Base-by-base conservation (phyloP, 2,329 filamentous ascomycete species). In the Fusarium brevicatenulatum region DNA sequence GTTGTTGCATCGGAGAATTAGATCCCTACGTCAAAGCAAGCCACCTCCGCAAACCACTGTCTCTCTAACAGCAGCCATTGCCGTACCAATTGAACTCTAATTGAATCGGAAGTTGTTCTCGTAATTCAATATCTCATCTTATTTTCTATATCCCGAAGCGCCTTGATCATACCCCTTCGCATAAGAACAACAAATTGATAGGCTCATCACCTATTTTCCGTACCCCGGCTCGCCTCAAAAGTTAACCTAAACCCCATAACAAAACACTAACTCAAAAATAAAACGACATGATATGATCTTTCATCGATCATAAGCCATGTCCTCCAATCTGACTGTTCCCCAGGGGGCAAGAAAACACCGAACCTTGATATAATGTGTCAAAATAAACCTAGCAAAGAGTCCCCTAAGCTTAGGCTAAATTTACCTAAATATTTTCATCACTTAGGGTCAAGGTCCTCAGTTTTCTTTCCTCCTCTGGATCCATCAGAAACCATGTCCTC, bases 141-240 rank as follows among this genome's bases (percentile, higher is more conserved):
- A 28, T 28, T 32, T 47, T 47, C 30, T 19, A 30, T n/a, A 46
- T 18, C 8, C 49, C 34, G 6, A 21, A 34, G 23, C 54, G 66
- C 54, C 60, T 25, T 30, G 28, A 53, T 34, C 46, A 34, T 49
- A 39, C 13, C 34, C 34, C 37, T 55, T 34, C 30, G 47, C 42
- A 49, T 28, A 47, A 32, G 34, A 47, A 36, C 23, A 61, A 36
- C 43, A 37, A 34, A 37, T 32, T 53, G 7, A 32, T 40, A 40
- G 15, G 28, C 8, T 7, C 28, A 10, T 30, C 28, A 30, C 28
- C 28, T 30, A 32, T 63, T 66, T 57, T 65, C 10, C 23, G 40
- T 43, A 56, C 61, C 63, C 64, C 30, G 25, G 39, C n/a, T 65
- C 50, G 49, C 57, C 47, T 40, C 47, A 59, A 68, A 71, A 52